These are phyloP conservation scores for Colletotrichum sp. DNA, from an alignment of 2,329 filamentous ascomycete genomes.

Conservation along the genomic window DNA sequence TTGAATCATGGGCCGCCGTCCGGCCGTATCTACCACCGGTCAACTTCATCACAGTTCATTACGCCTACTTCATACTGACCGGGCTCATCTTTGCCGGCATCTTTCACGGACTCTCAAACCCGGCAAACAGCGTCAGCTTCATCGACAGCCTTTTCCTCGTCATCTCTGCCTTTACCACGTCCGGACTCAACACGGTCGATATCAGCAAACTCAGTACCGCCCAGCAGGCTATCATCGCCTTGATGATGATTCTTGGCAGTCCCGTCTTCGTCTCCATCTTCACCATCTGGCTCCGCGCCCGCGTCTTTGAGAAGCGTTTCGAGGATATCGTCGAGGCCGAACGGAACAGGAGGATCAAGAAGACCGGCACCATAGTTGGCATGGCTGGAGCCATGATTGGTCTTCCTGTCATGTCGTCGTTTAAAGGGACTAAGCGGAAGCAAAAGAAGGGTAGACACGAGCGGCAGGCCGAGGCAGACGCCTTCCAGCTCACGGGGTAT, in stretches of 20 bases:
- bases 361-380: slow-evolving; percentile 23
- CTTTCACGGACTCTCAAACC: slow-evolving; percentile 62
- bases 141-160: slow-evolving; percentile 70
- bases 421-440: neutral
- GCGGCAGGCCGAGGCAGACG: slow-evolving; percentile 9
- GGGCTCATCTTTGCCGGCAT: slow-evolving; percentile 62
- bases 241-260: slow-evolving; percentile 69
- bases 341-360: slow-evolving; percentile 34
- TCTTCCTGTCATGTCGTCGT: slow-evolving; percentile 23
- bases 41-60: slow-evolving; percentile 70
- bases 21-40: slow-evolving; percentile 38
- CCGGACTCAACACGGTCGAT: slow-evolving; percentile 71
- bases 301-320: slow-evolving; percentile 67
- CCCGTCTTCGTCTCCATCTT: slow-evolving; percentile 68
- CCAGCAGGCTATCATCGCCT: slow-evolving; percentile 69
- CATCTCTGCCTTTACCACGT: slow-evolving; percentile 68
- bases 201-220: slow-evolving; percentile 67
- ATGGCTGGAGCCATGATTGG: slow-evolving; percentile 20
- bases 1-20: slow-evolving; percentile 3
- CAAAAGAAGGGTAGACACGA: slow-evolving; percentile 1
- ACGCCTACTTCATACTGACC: slow-evolving; percentile 66
- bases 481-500: neutral
- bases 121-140: slow-evolving; percentile 58
- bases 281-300: slow-evolving; percentile 64
- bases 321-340: slow-evolving; percentile 52